Base-by-base conservation (phyloP, 1,284 basidiomycete species). In the Takashimella koratensis region DNA sequence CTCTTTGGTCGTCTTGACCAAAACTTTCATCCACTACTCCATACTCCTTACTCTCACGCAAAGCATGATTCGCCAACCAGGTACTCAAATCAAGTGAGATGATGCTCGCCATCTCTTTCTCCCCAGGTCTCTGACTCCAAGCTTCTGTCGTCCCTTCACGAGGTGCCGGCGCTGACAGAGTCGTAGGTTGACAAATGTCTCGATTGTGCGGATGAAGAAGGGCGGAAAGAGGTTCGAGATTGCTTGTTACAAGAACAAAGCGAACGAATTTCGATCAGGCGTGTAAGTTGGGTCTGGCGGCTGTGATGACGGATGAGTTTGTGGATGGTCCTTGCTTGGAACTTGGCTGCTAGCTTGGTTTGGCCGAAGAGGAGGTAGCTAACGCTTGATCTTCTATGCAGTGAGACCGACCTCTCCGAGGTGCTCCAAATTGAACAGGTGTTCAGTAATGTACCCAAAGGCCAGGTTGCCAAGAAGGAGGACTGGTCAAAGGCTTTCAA, bases 231-330 rank as follows among this genome's bases (percentile, higher is more conserved):
- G 96, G 49, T 99, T 97, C 75, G 96, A 99, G 90, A 89, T 98
- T 64, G 95, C 95, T 45, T 98, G 94, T 76, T 98, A 98, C 80
- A 97, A 98, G 81, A 99, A 99, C 79, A 98, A 98, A 78, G 95
- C 98, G 20, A 88, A 93, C 63, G 94, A 97, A 76, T 98, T 88
- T 85, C 80, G 95, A 53, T 90, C 84, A 51, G 92, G 92, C 57
- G 88, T 95, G 86, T 89, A 73, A 71, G 85, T 79, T 24, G 11
- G 40, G 19, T 48, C n/a, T n/a, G n/a, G n/a, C n/a, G n/a, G n/a
- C n/a, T n/a, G n/a, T n/a, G n/a, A n/a, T n/a, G n/a, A n/a, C n/a
- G n/a, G n/a, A n/a, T n/a, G n/a, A n/a, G n/a, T n/a, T n/a, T n/a
- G n/a, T n/a, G n/a, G n/a, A n/a, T n/a, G n/a, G n/a, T n/a, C n/a